Evolutionary conservation across 2,329 filamentous ascomycete genomes (phyloP).

Genomic region (Fonsecaea pugnacius): DNA sequence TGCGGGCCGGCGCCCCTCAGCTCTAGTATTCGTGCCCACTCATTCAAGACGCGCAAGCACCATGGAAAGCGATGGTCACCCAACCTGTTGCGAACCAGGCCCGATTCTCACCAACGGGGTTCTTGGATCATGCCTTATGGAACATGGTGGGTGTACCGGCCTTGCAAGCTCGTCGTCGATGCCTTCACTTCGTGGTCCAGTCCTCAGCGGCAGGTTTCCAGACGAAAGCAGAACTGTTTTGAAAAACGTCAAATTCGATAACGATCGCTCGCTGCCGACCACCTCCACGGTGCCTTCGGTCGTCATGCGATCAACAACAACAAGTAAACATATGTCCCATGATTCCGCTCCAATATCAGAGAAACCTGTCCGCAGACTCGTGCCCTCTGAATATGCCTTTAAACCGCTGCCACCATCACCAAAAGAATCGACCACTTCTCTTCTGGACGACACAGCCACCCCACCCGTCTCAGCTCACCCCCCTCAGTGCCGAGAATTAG

Average conservation of each 20-base stretch:
- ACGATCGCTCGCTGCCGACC: conserved; percentile 23
- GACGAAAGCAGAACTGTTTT: conserved; percentile 30
- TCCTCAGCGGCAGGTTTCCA: conserved; percentile 28
- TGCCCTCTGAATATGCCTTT: neutral
- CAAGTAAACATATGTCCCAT: neutral
- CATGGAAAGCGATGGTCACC: neutral
- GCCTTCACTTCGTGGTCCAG: conserved; percentile 32
- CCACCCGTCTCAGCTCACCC: neutral
- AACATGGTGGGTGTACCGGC: neutral
- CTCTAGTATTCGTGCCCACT: neutral
- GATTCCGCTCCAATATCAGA: neutral
- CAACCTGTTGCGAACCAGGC: neutral
- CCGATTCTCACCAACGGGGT: neutral
- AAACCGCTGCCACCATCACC: neutral
- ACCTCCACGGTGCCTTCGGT: conserved; percentile 13
- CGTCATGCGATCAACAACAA: conserved; percentile 5
- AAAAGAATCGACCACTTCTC: neutral
- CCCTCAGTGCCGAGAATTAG: neutral
- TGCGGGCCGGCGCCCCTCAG: conserved; percentile 4
- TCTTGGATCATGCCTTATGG: neutral
- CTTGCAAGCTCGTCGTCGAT: conserved; percentile 22
- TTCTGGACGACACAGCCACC: neutral
- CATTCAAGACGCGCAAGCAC: neutral
- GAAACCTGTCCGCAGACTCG: neutral
- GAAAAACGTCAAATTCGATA: conserved; percentile 27